phyloP scores from a whole-genome alignment of 129 eudicot genomes.

The Escallonia herrerae region DNA sequence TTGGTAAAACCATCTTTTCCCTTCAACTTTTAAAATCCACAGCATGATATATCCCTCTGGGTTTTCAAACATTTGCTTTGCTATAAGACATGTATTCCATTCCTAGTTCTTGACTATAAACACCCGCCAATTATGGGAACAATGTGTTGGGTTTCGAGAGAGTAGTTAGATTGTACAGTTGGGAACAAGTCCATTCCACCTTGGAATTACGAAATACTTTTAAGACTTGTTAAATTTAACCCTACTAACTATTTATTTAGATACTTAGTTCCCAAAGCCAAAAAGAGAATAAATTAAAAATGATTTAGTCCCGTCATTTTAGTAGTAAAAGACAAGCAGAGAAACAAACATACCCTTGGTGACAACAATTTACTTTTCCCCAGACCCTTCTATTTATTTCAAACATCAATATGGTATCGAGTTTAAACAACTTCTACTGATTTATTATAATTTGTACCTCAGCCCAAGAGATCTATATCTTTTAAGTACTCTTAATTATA shows the following conservation, averaged over 20 bases:
- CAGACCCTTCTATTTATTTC: constrained; percentile 24
- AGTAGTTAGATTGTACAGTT: not conserved
- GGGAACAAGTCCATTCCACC: constrained; percentile 10
- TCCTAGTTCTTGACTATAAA: constrained; percentile 12
- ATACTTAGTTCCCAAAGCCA: not conserved
- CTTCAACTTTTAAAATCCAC: not conserved
- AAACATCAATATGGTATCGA: constrained; percentile 8
- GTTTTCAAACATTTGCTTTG: not conserved
- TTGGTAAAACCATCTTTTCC: no score
- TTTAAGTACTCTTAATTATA: no score
- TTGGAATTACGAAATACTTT: constrained; percentile 16
- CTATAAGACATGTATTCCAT: constrained; percentile 24
- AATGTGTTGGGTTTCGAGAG: not conserved
- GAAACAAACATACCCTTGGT: constrained; percentile 80
- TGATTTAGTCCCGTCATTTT: not conserved
- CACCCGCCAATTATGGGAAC: not conserved
- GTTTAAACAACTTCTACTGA: not conserved
- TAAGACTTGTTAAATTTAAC: constrained; percentile 6
- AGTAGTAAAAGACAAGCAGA: constrained; percentile 49
- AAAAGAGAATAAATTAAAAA: no score
- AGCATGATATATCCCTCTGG: not conserved
- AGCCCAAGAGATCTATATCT: no score
- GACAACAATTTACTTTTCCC: constrained; percentile 89
- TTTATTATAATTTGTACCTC: not conserved
- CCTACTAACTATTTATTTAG: not conserved